These are phyloP conservation scores for Austropuccinia psidii DNA, from an alignment of 1,284 basidiomycete genomes.

Conservation along the genomic window DNA sequence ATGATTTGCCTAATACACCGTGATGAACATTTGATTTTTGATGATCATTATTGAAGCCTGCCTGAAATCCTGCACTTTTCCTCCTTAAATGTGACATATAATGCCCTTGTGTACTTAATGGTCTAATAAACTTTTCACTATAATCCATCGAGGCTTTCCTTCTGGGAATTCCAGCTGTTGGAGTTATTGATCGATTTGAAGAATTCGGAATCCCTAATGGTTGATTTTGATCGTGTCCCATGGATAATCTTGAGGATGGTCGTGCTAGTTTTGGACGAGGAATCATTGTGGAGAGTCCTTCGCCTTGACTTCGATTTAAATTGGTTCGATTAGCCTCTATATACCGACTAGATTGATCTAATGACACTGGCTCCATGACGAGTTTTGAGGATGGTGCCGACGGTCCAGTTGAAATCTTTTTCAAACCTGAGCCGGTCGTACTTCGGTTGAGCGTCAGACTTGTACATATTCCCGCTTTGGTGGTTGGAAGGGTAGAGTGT, in stretches of 20 bases:
- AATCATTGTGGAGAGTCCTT: neutral
- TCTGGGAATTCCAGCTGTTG: conserved; percentile 1
- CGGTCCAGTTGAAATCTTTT: neutral
- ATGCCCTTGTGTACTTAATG: neutral
- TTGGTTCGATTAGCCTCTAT: neutral
- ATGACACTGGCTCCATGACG: neutral
- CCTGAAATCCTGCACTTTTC: neutral
- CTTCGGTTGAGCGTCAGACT: neutral
- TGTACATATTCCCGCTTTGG: neutral
- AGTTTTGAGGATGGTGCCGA: neutral
- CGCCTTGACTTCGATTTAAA: neutral
- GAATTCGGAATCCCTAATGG: neutral
- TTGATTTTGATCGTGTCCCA: neutral
- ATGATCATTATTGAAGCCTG: too few species aligned
- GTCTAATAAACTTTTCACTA: neutral
- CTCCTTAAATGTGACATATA: neutral
- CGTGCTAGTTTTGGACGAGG: conserved; percentile 10
- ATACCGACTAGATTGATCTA: neutral
- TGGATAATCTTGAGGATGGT: conserved; percentile 19
- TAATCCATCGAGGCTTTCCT: conserved; percentile 20
- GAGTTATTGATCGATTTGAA: neutral
- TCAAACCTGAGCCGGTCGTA: neutral
- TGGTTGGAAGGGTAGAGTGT: neutral
- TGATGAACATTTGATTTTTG: too few species aligned
- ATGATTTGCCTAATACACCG: too few species aligned